A percentile compares a stretch with the other conserved stretches of the same genome.
Conservation (phyloP, 108 stramenopile species). For the Cyclostephanos tholiformis region DNA sequence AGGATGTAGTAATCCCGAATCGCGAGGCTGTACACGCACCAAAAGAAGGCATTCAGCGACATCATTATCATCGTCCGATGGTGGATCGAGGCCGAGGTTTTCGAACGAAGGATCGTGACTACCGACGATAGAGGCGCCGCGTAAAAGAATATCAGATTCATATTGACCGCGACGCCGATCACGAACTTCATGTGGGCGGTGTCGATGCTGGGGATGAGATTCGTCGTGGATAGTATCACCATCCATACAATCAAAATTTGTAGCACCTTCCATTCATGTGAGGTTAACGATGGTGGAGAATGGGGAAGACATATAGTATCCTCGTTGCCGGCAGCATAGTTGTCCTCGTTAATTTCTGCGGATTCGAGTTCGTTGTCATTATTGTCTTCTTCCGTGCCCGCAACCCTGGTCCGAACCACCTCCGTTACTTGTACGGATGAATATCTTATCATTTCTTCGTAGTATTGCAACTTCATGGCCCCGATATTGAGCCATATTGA, state of each 20-base stretch:
- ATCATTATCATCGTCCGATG: slow-evolving; percentile 74
- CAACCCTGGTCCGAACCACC: not conserved
- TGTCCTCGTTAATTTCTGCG: slow-evolving; percentile 4
- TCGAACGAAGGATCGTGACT: slow-evolving; percentile 27
- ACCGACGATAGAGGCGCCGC: slow-evolving; percentile 48
- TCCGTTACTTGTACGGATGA: slow-evolving; percentile 21
- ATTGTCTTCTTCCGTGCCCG: not conserved
- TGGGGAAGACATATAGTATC: not conserved
- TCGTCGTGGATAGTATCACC: slow-evolving; percentile 30
- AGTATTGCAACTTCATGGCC: slow-evolving; percentile 73
- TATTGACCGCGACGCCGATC: slow-evolving; percentile 48
- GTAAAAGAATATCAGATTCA: slow-evolving; percentile 50
- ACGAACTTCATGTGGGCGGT: slow-evolving; percentile 32
- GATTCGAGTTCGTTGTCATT: slow-evolving; percentile 9
- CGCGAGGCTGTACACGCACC: slow-evolving; percentile 73
- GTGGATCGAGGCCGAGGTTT: slow-evolving; percentile 64
- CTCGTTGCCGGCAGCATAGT: not conserved
- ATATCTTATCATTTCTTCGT: slow-evolving; percentile 36
- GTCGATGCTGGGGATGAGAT: slow-evolving; percentile 17
- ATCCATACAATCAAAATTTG: slow-evolving; percentile 33
- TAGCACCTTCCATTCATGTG: slow-evolving; percentile 34
- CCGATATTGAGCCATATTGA: slow-evolving; percentile 69
- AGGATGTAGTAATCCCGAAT: slow-evolving; percentile 69
- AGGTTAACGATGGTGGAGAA: slow-evolving; percentile 21
- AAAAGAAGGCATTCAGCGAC: slow-evolving; percentile 72